These are phyloP conservation scores for Posidonia australis DNA, from an alignment of 106 monocot genomes.

Conservation along the genomic window DNA sequence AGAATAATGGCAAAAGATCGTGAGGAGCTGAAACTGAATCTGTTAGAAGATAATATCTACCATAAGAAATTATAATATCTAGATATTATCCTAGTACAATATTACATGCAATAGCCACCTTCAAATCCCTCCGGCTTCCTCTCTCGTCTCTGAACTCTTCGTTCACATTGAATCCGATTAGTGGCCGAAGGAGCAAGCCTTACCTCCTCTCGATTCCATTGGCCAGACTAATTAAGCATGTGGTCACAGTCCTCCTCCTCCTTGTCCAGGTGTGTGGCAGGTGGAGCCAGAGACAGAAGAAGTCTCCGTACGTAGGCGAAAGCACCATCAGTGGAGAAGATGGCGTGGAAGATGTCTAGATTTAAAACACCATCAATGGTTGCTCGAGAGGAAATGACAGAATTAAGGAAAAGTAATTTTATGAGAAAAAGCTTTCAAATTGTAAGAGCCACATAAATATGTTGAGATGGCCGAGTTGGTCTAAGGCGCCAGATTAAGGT, in stretches of 20 bases:
- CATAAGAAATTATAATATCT: too few species aligned
- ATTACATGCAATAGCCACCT: too few species aligned
- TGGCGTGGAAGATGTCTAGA: constrained; percentile 25
- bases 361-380: constrained; percentile 31
- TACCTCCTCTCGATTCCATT: constrained; percentile 19
- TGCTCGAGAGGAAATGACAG: constrained; percentile 20
- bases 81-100: too few species aligned
- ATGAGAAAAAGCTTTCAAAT: too few species aligned
- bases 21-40: too few species aligned
- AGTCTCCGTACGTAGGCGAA: constrained; percentile 25
- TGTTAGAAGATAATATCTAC: too few species aligned
- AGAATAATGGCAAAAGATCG: too few species aligned
- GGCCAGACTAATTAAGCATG: constrained; percentile 16
- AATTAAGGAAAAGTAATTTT: too few species aligned
- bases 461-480: constrained; percentile 62
- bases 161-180: constrained; percentile 11
- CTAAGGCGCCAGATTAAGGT: constrained; percentile 54
- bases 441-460: neutral
- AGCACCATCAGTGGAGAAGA: constrained; percentile 29
- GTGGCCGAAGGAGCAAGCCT: constrained; percentile 20
- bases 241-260: constrained; percentile 7
- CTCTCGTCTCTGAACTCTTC: constrained; percentile 17
- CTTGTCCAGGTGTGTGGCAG: constrained; percentile 15
- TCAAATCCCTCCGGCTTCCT: constrained; percentile 31
- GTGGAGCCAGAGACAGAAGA: constrained; percentile 21